These are phyloP conservation scores for Lithospermum erythrorhizon DNA, from an alignment of 257 asterid genomes.

Conservation along the genomic window DNA sequence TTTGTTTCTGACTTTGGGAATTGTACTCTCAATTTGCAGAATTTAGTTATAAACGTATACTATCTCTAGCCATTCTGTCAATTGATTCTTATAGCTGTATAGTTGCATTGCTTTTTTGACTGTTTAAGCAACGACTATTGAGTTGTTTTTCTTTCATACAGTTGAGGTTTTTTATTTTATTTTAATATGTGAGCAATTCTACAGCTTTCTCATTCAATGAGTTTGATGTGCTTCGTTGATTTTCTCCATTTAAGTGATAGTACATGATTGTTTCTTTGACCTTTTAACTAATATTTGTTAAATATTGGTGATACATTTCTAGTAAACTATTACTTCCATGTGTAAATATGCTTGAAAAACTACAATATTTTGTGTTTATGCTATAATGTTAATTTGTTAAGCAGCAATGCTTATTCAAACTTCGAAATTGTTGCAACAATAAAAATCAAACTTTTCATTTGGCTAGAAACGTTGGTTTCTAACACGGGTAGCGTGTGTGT, in stretches of 20 bases:
- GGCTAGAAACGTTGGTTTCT: too few relatives aligned
- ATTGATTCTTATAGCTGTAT: background rate
- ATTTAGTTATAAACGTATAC: background rate
- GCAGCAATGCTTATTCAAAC: too few relatives aligned
- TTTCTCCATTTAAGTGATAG: background rate
- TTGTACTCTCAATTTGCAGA: background rate
- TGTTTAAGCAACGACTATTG: background rate
- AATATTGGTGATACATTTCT: background rate
- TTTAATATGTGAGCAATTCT: background rate
- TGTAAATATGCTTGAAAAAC: background rate
- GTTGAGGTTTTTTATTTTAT: too few relatives aligned
- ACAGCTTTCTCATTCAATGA: background rate
- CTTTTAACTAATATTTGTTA: too few relatives aligned
- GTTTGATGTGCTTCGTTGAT: background rate
- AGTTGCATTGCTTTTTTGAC: background rate
- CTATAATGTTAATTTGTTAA: too few relatives aligned
- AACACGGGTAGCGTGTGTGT: too few relatives aligned
- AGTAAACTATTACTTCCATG: background rate
- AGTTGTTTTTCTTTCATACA: too few relatives aligned
- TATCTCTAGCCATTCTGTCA: background rate
- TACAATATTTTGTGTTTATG: too few relatives aligned
- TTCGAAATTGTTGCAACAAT: background rate
- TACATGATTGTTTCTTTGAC: background rate
- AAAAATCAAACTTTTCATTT: too few relatives aligned
- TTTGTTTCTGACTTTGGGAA: background rate